Percentiles rank a stretch among this genome's conserved stretches.
Conservation (phyloP, 2,329 filamentous ascomycete species). For the Lachnellula willkommii region DNA sequence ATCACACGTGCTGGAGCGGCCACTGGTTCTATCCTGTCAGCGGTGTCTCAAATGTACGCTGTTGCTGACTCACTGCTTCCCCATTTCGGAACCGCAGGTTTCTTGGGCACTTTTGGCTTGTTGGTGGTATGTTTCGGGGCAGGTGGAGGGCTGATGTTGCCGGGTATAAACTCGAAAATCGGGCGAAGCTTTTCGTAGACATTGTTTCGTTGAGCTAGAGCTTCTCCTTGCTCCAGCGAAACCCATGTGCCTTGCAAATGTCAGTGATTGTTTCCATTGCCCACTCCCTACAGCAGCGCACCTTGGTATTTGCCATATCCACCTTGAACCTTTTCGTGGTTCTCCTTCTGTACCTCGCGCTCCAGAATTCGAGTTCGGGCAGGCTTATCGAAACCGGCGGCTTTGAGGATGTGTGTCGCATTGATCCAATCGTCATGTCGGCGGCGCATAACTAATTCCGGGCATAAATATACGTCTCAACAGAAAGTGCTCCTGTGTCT, state of each 20-base stretch:
- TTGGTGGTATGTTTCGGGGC: conserved; percentile 89
- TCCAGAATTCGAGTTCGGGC: conserved; percentile 91
- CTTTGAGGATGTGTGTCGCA: conserved; percentile 97
- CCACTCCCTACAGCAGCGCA: conserved; percentile 31
- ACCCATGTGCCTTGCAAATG: conserved; percentile 78
- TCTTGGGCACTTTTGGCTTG: conserved; percentile 73
- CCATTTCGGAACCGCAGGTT: conserved; percentile 59
- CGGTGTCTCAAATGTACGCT: conserved; percentile 6
- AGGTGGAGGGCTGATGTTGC: conserved; percentile 82
- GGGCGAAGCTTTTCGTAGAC: conserved; percentile 75
- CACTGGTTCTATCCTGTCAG: conserved; percentile 33
- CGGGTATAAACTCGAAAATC: conserved; percentile 86
- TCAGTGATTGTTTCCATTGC: conserved; percentile 13
- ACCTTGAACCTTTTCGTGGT: conserved; percentile 96
- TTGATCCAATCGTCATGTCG: conserved; percentile 96
- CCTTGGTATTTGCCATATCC: conserved; percentile 99
- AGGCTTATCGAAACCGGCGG: conserved; percentile 95
- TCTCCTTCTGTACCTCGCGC: conserved; percentile 91
- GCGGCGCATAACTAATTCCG: conserved; percentile 68
- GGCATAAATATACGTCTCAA: not conserved
- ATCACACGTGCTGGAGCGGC: conserved; percentile 37
- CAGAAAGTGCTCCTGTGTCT: not conserved
- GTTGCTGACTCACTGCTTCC: conserved; percentile 37
- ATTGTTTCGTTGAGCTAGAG: conserved; percentile 80
- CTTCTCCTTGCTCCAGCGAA: conserved; percentile 73